phyloP scores from a whole-genome alignment of 2,329 filamentous ascomycete genomes.

The Rasamsonia emersonii region DNA sequence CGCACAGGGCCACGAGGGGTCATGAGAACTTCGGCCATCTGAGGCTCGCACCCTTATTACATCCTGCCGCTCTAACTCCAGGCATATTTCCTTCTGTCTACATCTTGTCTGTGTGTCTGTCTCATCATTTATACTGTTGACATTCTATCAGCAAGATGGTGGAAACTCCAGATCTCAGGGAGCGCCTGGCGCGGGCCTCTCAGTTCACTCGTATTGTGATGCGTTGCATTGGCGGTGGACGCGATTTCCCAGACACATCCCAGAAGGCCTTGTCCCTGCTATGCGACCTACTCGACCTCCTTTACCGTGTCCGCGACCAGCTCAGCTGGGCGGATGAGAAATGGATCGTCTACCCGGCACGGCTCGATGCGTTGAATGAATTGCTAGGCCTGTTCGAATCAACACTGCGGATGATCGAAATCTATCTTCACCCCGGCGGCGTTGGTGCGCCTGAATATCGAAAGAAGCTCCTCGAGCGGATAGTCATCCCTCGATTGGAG shows the following conservation, averaged over 20 bases:
- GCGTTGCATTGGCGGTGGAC: constrained; percentile 14
- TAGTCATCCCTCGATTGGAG: constrained; percentile 19
- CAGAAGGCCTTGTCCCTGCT: constrained; percentile 15
- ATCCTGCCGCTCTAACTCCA: too few species aligned
- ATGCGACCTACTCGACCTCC: constrained; percentile 15
- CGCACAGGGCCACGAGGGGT: too few species aligned
- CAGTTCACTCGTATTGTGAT: constrained; percentile 14
- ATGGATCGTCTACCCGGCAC: constrained; percentile 13
- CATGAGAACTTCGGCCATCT: too few species aligned
- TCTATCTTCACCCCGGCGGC: constrained; percentile 24
- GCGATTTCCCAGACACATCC: constrained; percentile 18
- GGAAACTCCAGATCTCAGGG: constrained; percentile 8
- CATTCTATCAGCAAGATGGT: constrained; percentile 7
- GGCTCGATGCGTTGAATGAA: constrained; percentile 15
- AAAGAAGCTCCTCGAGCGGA: constrained; percentile 19
- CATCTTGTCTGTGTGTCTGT: too few species aligned
- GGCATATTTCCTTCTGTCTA: too few species aligned
- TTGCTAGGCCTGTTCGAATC: constrained; percentile 15
- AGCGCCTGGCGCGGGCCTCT: constrained; percentile 11
- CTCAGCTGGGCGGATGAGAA: constrained; percentile 16
- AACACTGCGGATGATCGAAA: constrained; percentile 17
- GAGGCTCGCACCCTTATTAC: too few species aligned
- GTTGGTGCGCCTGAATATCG: constrained; percentile 17
- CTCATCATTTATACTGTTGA: too few species aligned
- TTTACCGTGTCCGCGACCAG: constrained; percentile 17